Percentiles rank a stretch among this genome's conserved stretches.
These are phyloP conservation scores for Acanthamoeba lugdunensis DNA, from an alignment of 208 protist genomes.

Conservation along the genomic window DNA sequence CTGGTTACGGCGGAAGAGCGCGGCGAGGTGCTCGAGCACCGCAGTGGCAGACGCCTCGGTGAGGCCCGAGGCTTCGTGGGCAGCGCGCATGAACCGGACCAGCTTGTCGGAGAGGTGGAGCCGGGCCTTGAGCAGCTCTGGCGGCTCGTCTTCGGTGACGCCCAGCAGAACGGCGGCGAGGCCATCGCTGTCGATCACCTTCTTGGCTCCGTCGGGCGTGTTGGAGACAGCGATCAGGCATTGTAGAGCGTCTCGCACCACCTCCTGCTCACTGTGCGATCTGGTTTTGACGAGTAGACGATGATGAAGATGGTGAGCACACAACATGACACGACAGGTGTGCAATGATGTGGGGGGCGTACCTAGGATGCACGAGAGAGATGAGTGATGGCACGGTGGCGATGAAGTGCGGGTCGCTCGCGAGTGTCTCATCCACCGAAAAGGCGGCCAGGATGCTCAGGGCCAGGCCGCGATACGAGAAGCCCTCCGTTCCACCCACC, in stretches of 20 bases:
- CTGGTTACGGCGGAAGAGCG: constrained; percentile 62
- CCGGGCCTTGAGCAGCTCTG: constrained; percentile 39
- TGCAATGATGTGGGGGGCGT: neutral
- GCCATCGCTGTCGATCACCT: constrained; percentile 14
- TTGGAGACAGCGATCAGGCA: constrained; percentile 8
- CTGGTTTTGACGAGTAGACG: neutral
- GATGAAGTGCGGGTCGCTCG: constrained; percentile 38
- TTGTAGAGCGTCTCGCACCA: constrained; percentile 40
- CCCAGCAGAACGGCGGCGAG: constrained; percentile 2
- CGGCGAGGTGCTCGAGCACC: constrained; percentile 18
- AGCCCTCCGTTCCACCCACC: constrained; percentile 30
- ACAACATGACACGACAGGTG: neutral
- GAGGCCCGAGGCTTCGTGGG: neutral
- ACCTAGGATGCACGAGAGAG: neutral
- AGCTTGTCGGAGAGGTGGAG: neutral
- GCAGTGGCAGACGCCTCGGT: neutral
- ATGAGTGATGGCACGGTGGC: constrained; percentile 1
- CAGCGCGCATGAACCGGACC: neutral
- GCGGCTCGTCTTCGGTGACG: neutral
- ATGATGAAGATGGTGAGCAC: neutral
- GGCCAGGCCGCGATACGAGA: constrained; percentile 63
- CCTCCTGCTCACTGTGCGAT: constrained; percentile 4
- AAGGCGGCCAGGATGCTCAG: constrained; percentile 69
- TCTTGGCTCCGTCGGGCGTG: neutral
- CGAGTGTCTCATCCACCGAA: constrained; percentile 42